Evolutionary conservation across 2,329 filamentous ascomycete species (phyloP).

Genomic region (Helicocarpus griseus): DNA sequence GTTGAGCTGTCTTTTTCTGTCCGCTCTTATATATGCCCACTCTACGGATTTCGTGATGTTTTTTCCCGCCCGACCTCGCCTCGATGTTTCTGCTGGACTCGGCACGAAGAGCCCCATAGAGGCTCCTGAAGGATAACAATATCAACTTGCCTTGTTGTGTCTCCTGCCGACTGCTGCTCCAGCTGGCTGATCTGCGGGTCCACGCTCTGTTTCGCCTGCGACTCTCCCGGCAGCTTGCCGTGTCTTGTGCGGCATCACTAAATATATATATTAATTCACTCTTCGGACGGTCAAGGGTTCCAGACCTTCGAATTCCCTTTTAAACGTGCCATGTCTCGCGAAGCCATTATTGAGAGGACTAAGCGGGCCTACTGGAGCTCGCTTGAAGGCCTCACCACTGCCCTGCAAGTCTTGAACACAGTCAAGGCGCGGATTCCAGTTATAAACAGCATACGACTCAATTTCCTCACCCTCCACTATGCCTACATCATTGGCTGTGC

Average conservation of each 20-base stretch:
- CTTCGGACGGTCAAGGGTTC: no score
- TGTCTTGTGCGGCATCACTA: no score
- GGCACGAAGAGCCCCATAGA: not conserved
- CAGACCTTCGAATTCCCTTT: not conserved
- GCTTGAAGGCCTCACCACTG: not conserved
- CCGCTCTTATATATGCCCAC: not conserved
- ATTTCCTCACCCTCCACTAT: constrained; percentile 45
- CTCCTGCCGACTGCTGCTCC: not conserved
- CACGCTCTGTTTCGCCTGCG: not conserved
- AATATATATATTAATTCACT: no score
- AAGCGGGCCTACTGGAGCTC: not conserved
- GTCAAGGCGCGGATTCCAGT: constrained; percentile 29
- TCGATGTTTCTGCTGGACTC: not conserved
- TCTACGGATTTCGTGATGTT: not conserved
- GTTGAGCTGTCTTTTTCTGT: no score
- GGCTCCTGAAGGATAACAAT: not conserved
- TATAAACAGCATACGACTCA: constrained; percentile 28
- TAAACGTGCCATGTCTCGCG: not conserved
- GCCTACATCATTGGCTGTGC: constrained; percentile 68
- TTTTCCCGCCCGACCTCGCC: not conserved
- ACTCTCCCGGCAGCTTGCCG: not conserved
- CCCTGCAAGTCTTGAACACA: not conserved
- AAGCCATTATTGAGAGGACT: not conserved
- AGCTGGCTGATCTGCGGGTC: not conserved
- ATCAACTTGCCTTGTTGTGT: not conserved